Conservation (phyloP, 2,329 filamentous ascomycete genomes). For the Calonectria montana region DNA sequence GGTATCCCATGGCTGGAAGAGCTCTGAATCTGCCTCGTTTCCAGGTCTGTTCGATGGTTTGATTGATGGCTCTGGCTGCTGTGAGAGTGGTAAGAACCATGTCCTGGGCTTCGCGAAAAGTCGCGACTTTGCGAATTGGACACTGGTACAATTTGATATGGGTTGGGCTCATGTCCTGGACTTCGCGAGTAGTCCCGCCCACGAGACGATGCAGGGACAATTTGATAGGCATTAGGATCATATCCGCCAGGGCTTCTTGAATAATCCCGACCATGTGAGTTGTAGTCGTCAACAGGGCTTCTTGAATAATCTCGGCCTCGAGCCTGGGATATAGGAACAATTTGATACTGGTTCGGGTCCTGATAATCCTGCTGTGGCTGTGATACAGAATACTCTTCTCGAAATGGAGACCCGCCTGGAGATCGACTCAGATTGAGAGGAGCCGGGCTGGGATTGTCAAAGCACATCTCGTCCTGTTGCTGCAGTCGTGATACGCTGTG, state of each 20-base stretch:
- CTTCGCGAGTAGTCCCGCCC: constrained; percentile 14
- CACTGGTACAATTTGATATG: constrained; percentile 1
- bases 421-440: constrained; percentile 57
- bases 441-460: constrained; percentile 56
- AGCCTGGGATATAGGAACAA: constrained; percentile 17
- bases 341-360: constrained; percentile 40
- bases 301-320: constrained; percentile 13
- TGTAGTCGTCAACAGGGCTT: constrained; percentile 6
- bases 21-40: constrained; percentile 47
- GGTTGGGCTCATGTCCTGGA: constrained; percentile 9
- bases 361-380: constrained; percentile 34
- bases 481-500: constrained; percentile 39
- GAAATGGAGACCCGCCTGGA: constrained; percentile 36
- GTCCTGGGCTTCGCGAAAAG: constrained; percentile 48
- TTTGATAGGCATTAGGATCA: constrained; percentile 34
- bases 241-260: constrained; percentile 44
- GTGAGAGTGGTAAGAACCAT: constrained; percentile 44
- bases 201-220: constrained; percentile 15
- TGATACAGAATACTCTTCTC: constrained; percentile 40
- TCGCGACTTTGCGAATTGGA: constrained; percentile 44
- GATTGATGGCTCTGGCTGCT: constrained; percentile 47
- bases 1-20: constrained; percentile 56
- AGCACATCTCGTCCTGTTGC: constrained; percentile 52
- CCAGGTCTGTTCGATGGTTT: constrained; percentile 50
- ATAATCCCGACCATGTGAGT: constrained; percentile 48